These are phyloP conservation scores for Oryza meyeriana DNA, from an alignment of 176 grass and related monocot species.

Conservation along the genomic window DNA sequence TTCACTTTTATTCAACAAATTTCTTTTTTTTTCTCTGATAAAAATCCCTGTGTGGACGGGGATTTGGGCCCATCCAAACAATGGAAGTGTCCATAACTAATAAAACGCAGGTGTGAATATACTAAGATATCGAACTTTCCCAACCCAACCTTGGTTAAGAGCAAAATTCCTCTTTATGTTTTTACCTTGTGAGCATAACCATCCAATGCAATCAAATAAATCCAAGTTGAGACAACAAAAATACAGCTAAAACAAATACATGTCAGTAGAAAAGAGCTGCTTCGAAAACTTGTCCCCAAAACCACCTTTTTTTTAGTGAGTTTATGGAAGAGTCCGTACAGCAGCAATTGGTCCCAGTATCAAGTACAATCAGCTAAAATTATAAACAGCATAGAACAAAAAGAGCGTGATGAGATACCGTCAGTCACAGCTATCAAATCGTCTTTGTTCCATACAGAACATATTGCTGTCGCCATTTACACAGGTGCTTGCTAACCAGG, in stretches of 20 bases:
- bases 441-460: slow-evolving; percentile 34
- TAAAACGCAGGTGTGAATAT: not conserved
- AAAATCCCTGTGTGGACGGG: not conserved
- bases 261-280: not conserved
- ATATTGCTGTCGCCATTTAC: slow-evolving; percentile 47
- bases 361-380: slow-evolving; percentile 30
- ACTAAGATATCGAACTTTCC: not conserved
- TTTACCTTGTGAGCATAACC: not conserved
- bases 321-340: slow-evolving; percentile 2
- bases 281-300: not conserved
- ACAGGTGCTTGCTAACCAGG: slow-evolving; percentile 40
- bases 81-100: not conserved
- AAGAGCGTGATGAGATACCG: not conserved
- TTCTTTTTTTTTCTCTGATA: not conserved
- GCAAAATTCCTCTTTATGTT: not conserved
- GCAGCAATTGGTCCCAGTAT: not conserved
- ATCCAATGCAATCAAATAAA: not conserved
- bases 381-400: slow-evolving; percentile 25
- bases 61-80: not conserved
- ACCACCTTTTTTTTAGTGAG: not conserved
- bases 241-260: not conserved
- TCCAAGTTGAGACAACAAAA: not conserved
- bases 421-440: slow-evolving; percentile 21
- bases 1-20: too few relatives aligned
- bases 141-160: not conserved